Evolutionary conservation across 352 stramenopile genomes (phyloP), one percentile per base, ranked within the genome.

Genomic region (Hyaloperonospora arabidopsidis): DNA sequence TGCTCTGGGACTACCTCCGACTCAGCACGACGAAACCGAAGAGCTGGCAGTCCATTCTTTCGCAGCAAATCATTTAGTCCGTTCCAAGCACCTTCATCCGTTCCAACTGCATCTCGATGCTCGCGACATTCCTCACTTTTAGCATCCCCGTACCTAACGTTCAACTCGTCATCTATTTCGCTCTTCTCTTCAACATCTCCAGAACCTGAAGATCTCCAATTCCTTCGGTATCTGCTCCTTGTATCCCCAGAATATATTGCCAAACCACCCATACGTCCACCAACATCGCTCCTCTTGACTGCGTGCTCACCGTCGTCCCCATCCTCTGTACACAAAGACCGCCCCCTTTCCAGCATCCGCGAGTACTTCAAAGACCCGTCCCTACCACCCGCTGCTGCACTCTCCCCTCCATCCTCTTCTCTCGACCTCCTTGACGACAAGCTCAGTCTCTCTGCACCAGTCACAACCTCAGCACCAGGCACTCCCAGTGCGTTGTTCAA

Each of bases 1-100:
- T 65, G 59, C 2, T 79, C 70, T 15, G 80, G 80, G 0, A 77
- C 34, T 11, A 63, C 25, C 19, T 69, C 29, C 34, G 55, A 49
- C 25, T 38, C 45, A 22, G 25, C 52, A 17, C 61, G 63, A 36
- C 67, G 49, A 34, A 87, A 72, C 6, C 56, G 57, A 34, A 89
- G 52, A 17, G 52, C 60, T 12, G 75, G 67, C 13, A 89, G 70
- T 0, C 65, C 71, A 39, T 86, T 81, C 59, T 71, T 84, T 15
- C 76, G 61, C 12, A 89, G 61, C 18, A 85, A 47, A 43, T 87
- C 71, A 38, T 87, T 87, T 0, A 86, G 46, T 25, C 73, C 69
- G 4, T 47, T 49, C 76, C 76, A 87, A 11, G 66, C 57, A 14
- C 53, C 62, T 19, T 70, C 56, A 2, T 67, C 53, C 12, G 35